phyloP scores from a whole-genome alignment of 345 rosid species.

The Erucastrum elatum region DNA sequence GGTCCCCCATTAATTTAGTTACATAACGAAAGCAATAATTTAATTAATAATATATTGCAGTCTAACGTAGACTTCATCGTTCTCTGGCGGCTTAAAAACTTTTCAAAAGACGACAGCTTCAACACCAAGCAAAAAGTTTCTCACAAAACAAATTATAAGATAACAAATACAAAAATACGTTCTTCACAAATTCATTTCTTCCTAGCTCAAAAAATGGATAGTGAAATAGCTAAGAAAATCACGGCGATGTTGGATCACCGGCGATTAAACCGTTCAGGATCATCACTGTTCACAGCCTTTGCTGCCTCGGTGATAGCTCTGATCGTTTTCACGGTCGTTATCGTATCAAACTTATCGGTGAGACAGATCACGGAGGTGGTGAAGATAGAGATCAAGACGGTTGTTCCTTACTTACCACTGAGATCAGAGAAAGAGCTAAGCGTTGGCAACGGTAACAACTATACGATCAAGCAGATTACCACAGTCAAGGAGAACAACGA shows the following conservation, averaged over 20 bases:
- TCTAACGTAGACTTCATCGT: slow-evolving; percentile 19
- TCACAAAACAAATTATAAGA: not conserved
- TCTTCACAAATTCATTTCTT: not conserved
- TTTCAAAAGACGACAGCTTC: slow-evolving; percentile 35
- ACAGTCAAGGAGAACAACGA: slow-evolving; percentile 33
- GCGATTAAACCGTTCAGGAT: slow-evolving; percentile 28
- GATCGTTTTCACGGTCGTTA: slow-evolving; percentile 42
- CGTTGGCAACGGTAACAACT: not conserved
- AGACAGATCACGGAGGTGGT: slow-evolving; percentile 12
- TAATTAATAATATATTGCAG: slow-evolving; percentile 2
- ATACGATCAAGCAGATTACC: not conserved
- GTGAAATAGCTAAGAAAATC: slow-evolving; percentile 15
- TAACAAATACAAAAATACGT: not conserved
- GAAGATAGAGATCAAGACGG: slow-evolving; percentile 34
- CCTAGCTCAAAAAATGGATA: slow-evolving; percentile 18
- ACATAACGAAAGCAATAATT: not conserved
- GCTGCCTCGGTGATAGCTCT: slow-evolving; percentile 39
- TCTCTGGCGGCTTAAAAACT: slow-evolving; percentile 21
- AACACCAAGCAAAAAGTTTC: slow-evolving; percentile 15
- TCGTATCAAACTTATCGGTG: slow-evolving; percentile 25
- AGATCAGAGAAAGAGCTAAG: slow-evolving; percentile 31
- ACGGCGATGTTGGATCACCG: slow-evolving; percentile 26
- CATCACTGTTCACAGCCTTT: slow-evolving; percentile 33
- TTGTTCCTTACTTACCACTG: slow-evolving; percentile 31
- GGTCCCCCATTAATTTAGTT: slow-evolving; percentile 3